Conservation (phyloP, 148 eudicot species). For the Chenopodium quinoa region DNA sequence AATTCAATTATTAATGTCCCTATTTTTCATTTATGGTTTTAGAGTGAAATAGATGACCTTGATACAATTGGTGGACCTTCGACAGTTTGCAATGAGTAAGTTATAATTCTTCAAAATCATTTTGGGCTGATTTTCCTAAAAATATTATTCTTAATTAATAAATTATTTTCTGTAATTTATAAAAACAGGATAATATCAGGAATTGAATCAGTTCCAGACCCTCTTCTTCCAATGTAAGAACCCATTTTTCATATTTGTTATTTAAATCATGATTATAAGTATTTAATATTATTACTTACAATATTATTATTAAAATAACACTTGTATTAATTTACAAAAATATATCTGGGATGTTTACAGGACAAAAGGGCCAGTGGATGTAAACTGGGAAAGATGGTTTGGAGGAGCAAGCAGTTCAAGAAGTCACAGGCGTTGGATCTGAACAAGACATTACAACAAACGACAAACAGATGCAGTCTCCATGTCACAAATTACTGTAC, state of each 20-base stretch:
- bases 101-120: neutral
- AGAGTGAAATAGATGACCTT: constrained; percentile 39
- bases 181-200: constrained; percentile 35
- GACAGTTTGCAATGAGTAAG: constrained; percentile 38
- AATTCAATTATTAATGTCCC: neutral
- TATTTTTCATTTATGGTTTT: neutral
- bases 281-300: neutral
- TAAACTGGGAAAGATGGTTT: constrained; percentile 48
- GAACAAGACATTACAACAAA: neutral
- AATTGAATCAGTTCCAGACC: constrained; percentile 38
- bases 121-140: too few relatives aligned
- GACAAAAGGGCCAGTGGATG: constrained; percentile 42
- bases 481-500: neutral
- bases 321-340: neutral
- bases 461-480: neutral
- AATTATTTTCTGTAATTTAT: neutral
- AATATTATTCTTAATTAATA: neutral
- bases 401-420: constrained; percentile 40
- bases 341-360: constrained; percentile 9
- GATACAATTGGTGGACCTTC: constrained; percentile 37
- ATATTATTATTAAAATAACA: too few relatives aligned
- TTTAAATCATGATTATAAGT: neutral
- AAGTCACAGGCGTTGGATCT: constrained; percentile 44
- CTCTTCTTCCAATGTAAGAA: constrained; percentile 30
- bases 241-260: neutral